Base-by-base conservation (phyloP, 495 filamentous ascomycete genomes). In the Sphaerosporella brunnea region DNA sequence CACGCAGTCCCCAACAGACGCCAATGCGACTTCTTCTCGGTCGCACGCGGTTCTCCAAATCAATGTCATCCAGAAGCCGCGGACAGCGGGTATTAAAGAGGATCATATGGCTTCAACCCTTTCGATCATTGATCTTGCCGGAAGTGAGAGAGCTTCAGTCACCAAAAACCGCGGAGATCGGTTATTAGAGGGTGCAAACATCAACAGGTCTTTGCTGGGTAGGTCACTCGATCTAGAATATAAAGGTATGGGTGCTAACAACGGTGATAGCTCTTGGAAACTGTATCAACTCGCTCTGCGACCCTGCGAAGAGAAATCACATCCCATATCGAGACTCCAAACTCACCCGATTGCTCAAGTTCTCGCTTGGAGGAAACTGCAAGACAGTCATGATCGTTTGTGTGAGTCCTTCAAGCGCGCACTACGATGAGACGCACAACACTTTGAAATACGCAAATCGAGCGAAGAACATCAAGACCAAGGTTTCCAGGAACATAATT, bases 371-470 rank as follows among this genome's bases (percentile, higher is more conserved):
- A 36, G 90, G 90, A 2, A 99, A 99, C 61, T 99, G 90, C 68
- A 87, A 83, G 67, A 99, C 90, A 9, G 90, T 99, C 56, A 99
- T 99, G 90, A 99, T 99, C 57, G 90, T 99, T 25, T 99, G 90
- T 58, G 85, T 96, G 43, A 93, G 85, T 57, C 90, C 90, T 11
- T 94, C 86, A 5, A 96, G 90, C 61, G 79, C 82, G 34, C 90
- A 99, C 64, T 99, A 92, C 60, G 90, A 99, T 60, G 90, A 99
- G 59, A 99, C 90, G 0, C 90, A 99, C 53, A 99, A 99, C 58
- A 99, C 90, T 2, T 68, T 99, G 13, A 83, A 93, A 54, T 99
- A 99, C 62, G 90, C 90, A 45, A 95, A 99, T 63, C 71, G 90
- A 50, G 90, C 90, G 19, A 99, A 99, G 73, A 99, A 99, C 60